Conservation (phyloP, 2,329 filamentous ascomycete genomes). For the Aspergillus thermomutatus region DNA sequence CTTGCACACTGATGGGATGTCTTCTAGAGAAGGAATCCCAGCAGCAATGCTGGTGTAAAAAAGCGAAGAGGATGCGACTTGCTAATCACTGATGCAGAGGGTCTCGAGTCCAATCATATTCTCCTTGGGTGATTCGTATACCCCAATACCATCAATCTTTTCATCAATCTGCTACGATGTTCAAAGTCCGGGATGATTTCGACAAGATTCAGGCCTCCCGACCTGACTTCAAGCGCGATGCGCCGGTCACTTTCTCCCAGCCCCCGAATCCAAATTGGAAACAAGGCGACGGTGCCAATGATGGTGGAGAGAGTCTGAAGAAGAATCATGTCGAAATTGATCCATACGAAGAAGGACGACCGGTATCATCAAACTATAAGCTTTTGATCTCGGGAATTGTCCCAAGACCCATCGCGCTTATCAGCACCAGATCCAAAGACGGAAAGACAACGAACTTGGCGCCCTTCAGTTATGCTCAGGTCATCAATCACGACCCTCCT, state of each 20-base stretch:
- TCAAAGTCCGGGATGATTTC: constrained; percentile 30
- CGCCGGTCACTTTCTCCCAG: constrained; percentile 37
- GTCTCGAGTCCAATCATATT: background rate
- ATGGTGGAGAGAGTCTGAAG: constrained; percentile 45
- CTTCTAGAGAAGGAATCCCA: background rate
- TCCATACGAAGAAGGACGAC: constrained; percentile 69
- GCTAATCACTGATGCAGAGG: background rate
- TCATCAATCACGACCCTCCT: constrained; percentile 83
- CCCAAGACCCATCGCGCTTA: constrained; percentile 73
- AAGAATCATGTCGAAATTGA: constrained; percentile 73
- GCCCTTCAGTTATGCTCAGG: constrained; percentile 81
- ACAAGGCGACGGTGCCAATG: constrained; percentile 41
- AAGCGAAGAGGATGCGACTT: background rate
- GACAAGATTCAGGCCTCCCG: constrained; percentile 40
- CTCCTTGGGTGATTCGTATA: background rate
- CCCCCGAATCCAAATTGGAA: constrained; percentile 42
- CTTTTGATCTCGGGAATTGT: constrained; percentile 79
- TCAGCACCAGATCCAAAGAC: constrained; percentile 58
- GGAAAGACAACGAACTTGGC: constrained; percentile 72
- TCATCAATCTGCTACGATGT: constrained; percentile 22
- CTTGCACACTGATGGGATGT: background rate
- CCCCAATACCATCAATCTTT: constrained; percentile 9
- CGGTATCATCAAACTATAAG: constrained; percentile 78
- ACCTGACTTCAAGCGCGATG: constrained; percentile 37
- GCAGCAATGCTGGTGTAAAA: background rate